A percentile compares a stretch with the other conserved stretches of the same genome.
These are phyloP conservation scores for Henckelia pumila DNA, from an alignment of 257 asterid species.

Conservation along the genomic window DNA sequence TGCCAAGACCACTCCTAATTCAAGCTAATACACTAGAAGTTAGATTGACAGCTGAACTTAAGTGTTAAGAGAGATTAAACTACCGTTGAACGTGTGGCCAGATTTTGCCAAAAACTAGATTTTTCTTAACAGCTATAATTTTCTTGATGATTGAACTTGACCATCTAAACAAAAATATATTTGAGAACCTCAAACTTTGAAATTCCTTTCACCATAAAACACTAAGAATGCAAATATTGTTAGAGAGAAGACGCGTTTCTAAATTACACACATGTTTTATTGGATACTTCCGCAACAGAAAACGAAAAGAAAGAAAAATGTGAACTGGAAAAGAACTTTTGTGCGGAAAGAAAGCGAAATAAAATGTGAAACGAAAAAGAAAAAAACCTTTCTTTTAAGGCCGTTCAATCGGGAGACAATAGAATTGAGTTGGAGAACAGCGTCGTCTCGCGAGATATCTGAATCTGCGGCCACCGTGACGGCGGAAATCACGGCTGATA, in stretches of 20 bases:
- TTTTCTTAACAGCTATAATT: neutral
- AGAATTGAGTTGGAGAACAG: conserved; percentile 68
- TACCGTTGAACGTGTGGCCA: neutral
- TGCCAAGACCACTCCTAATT: conserved; percentile 11
- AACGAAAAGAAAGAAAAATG: neutral
- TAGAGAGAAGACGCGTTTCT: no score
- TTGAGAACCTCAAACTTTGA: neutral
- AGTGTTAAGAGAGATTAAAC: neutral
- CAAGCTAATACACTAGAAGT: conserved; percentile 6
- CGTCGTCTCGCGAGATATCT: conserved; percentile 60
- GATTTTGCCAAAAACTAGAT: conserved; percentile 2
- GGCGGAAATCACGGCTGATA: conserved; percentile 64
- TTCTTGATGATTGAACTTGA: conserved; percentile 15
- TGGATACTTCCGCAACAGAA: neutral
- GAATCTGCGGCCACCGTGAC: conserved; percentile 53
- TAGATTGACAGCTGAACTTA: neutral
- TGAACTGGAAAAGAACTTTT: no score
- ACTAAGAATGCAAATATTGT: neutral
- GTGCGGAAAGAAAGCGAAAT: neutral
- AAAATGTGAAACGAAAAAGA: conserved; percentile 1
- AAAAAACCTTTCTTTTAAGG: conserved; percentile 86
- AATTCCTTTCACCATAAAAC: neutral
- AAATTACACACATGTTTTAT: neutral
- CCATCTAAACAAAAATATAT: conserved; percentile 19
- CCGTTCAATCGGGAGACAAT: conserved; percentile 87